Percentiles rank a stretch among this genome's conserved stretches.
Evolutionary conservation across 192 early-diverging fungal genomes (phyloP).

Genomic region (Physocladia obscura): DNA sequence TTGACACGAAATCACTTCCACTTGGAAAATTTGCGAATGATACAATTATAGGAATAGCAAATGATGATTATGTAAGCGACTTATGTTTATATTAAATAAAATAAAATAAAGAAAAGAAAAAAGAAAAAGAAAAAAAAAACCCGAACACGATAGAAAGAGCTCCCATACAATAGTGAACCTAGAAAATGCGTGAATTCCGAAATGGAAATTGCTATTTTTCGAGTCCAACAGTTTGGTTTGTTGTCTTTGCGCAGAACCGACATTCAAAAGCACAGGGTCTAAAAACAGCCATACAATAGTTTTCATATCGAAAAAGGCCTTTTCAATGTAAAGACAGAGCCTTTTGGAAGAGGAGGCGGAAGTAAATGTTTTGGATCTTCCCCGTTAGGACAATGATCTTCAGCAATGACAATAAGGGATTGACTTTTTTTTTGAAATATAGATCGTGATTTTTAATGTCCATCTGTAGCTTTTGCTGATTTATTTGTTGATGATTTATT

Average conservation of each 20-base stretch:
- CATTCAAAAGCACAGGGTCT: slow-evolving; percentile 5
- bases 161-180: slow-evolving; percentile 34
- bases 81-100: not conserved
- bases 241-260: not conserved
- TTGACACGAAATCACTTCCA: not conserved
- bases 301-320: no score
- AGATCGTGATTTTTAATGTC: no score
- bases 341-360: no score
- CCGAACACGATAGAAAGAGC: slow-evolving; percentile 38
- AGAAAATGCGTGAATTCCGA: slow-evolving; percentile 30
- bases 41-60: slow-evolving; percentile 26
- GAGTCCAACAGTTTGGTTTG: not conserved
- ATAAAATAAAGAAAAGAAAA: not conserved
- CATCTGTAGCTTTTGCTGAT: no score
- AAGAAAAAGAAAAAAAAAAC: not conserved
- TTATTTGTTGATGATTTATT: no score
- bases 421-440: no score
- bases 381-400: no score
- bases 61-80: slow-evolving; percentile 13
- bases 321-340: no score
- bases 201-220: not conserved
- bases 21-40: slow-evolving; percentile 6
- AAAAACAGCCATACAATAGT: slow-evolving; percentile 9
- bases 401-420: no score
- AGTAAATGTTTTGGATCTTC: no score